Conservation (phyloP, 2,329 filamentous ascomycete genomes). For the Colletotrichum sp. region DNA sequence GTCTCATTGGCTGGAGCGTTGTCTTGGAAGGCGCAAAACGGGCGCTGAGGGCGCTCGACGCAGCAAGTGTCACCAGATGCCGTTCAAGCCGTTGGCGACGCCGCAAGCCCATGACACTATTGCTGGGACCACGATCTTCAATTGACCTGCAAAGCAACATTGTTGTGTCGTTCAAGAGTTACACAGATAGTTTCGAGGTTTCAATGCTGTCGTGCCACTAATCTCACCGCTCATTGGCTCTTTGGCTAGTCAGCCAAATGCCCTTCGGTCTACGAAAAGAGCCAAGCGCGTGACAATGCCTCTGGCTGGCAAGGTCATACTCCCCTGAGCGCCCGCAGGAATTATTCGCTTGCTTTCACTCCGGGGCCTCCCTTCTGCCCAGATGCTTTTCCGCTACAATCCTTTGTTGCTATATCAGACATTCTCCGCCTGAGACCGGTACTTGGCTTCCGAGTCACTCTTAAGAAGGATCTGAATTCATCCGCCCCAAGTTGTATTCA, state of each 20-base stretch:
- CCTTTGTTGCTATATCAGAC: neutral
- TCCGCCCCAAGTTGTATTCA: neutral
- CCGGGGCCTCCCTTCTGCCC: neutral
- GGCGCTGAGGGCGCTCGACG: neutral
- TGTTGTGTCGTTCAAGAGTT: neutral
- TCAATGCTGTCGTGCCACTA: neutral
- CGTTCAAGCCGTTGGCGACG: neutral
- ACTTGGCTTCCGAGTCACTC: neutral
- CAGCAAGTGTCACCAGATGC: neutral
- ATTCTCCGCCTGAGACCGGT: neutral
- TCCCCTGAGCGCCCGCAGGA: neutral
- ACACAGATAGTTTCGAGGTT: neutral
- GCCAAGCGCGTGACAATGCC: neutral
- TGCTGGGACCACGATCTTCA: neutral
- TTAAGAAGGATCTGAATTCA: neutral
- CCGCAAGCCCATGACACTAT: neutral
- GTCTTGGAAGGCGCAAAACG: neutral
- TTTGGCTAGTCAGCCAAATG: neutral
- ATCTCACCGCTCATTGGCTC: neutral
- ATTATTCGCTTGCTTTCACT: neutral
- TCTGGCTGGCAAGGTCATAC: neutral
- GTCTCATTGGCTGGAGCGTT: neutral
- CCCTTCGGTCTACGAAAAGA: neutral
- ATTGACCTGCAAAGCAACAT: neutral
- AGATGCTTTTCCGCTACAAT: neutral